Conservation (phyloP, 2,329 filamentous ascomycete species). For the Colletotrichum spinosum region DNA sequence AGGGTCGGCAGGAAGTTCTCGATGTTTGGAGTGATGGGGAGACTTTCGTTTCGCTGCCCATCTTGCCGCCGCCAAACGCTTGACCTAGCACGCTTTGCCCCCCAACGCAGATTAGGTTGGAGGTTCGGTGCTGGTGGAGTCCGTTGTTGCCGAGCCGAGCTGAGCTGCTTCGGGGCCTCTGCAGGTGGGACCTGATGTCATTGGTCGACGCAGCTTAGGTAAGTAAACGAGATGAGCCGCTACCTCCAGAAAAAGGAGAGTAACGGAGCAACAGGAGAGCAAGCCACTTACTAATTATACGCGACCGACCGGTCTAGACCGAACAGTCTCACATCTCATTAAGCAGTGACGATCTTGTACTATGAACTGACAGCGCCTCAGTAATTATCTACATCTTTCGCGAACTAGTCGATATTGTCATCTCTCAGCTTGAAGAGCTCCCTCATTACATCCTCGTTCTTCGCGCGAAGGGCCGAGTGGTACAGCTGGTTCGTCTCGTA, state of each 20-base stretch:
- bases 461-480: conserved; percentile 82
- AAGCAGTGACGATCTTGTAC: not conserved
- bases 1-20: conserved; percentile 27
- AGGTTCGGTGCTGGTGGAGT: conserved; percentile 23
- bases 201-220: conserved; percentile 32
- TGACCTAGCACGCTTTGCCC: conserved; percentile 2
- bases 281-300: too few relatives aligned
- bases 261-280: too few relatives aligned
- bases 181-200: conserved; percentile 30
- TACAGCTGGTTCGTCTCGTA: conserved; percentile 90
- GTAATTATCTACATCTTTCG: too few relatives aligned
- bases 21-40: conserved; percentile 32
- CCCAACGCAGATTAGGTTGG: not conserved
- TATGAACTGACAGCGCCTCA: not conserved
- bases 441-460: conserved; percentile 80
- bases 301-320: too few relatives aligned
- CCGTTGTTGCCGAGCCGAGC: conserved; percentile 37
- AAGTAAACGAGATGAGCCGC: conserved; percentile 3
- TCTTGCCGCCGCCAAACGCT: conserved; percentile 28
- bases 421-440: conserved; percentile 83
- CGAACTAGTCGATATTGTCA: conserved; percentile 64
- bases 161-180: conserved; percentile 24
- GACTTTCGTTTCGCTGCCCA: conserved; percentile 33
- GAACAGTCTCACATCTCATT: too few relatives aligned
- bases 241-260: conserved; percentile 25